Evolutionary conservation across 495 filamentous ascomycete species (phyloP).

Genomic region (Trichoderma asperelloides): DNA sequence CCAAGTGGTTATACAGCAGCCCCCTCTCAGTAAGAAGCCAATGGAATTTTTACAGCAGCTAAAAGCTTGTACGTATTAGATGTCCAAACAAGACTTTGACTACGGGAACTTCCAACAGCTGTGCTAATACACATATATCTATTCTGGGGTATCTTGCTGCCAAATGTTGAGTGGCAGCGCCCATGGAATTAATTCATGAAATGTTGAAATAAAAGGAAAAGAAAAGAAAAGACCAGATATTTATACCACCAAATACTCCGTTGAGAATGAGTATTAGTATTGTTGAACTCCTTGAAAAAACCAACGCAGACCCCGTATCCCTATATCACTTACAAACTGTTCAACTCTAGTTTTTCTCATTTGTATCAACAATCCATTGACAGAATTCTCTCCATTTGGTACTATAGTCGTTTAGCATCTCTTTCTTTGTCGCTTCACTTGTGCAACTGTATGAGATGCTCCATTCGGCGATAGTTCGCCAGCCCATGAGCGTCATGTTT

Average conservation of each 20-base stretch:
- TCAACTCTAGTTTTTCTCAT: not conserved
- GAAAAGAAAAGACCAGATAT: too few relatives aligned
- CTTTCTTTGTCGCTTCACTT: not conserved
- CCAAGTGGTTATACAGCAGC: too few relatives aligned
- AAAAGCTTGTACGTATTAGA: too few relatives aligned
- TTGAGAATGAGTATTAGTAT: not conserved
- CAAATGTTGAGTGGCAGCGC: not conserved
- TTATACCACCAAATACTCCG: not conserved
- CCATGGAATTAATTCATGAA: not conserved
- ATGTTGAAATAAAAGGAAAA: not conserved
- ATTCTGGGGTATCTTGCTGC: not conserved
- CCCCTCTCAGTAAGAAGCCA: too few relatives aligned
- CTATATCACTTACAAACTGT: not conserved
- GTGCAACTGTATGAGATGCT: constrained; percentile 35
- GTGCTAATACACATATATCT: not conserved
- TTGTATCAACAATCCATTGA: constrained; percentile 8
- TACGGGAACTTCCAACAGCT: too few relatives aligned
- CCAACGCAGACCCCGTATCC: not conserved
- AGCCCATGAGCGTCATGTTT: constrained; percentile 31
- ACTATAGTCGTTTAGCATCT: not conserved
- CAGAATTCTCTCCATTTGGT: constrained; percentile 2
- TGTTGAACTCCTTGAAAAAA: not conserved
- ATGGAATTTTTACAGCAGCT: too few relatives aligned
- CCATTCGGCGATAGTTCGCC: constrained; percentile 35
- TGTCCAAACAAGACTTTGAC: too few relatives aligned